phyloP scores from a whole-genome alignment of 2,329 filamentous ascomycete genomes.

The Claviceps cyperi region DNA sequence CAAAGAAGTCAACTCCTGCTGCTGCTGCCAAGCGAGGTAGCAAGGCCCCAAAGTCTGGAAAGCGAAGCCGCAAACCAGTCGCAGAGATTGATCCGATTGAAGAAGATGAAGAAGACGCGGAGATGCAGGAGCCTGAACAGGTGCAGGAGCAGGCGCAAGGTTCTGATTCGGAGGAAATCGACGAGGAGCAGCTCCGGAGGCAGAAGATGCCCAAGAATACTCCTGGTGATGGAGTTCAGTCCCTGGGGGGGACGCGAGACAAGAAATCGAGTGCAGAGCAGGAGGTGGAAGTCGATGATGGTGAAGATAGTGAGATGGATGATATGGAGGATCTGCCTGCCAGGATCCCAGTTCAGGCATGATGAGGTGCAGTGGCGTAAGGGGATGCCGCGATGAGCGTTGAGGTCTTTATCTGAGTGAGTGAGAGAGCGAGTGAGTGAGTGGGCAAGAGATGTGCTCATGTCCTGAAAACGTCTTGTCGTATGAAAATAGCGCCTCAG shows the following conservation, averaged over 20 bases:
- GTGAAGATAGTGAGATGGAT: slow-evolving; percentile 24
- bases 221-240: slow-evolving; percentile 8
- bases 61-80: slow-evolving; percentile 11
- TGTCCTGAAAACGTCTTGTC: too few relatives aligned
- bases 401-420: too few relatives aligned
- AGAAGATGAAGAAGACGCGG: slow-evolving; percentile 12
- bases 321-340: slow-evolving; percentile 30
- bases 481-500: too few relatives aligned
- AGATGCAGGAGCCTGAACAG: slow-evolving; percentile 6
- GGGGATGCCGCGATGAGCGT: too few relatives aligned
- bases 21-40: slow-evolving; percentile 10
- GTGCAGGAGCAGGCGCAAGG: slow-evolving; percentile 8
- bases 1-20: slow-evolving; percentile 14
- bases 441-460: too few relatives aligned
- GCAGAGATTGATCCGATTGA: slow-evolving; percentile 18
- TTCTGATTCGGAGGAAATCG: slow-evolving; percentile 12
- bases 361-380: not conserved
- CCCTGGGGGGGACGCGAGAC: slow-evolving; percentile 1
- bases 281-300: slow-evolving; percentile 9
- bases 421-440: too few relatives aligned
- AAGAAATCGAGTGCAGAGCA: slow-evolving; percentile 5
- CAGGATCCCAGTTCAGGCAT: not conserved
- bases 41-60: slow-evolving; percentile 11
- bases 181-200: slow-evolving; percentile 13
- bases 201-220: slow-evolving; percentile 15